These are phyloP conservation scores for Lactifluus pinguis DNA, from an alignment of 768 basidiomycete genomes.

Conservation along the genomic window DNA sequence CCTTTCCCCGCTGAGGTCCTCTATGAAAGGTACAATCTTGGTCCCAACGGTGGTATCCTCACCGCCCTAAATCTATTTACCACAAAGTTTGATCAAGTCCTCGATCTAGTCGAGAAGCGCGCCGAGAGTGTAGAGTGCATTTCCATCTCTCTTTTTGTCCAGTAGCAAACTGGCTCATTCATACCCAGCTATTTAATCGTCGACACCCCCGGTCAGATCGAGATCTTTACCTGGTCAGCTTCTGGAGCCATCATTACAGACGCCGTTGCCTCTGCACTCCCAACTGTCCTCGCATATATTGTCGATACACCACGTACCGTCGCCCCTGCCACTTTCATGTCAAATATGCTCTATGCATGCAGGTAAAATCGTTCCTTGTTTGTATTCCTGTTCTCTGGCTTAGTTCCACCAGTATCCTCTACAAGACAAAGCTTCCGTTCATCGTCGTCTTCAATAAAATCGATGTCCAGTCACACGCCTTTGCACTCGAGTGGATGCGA, in stretches of 20 bases:
- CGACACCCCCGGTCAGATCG: slow-evolving; percentile 98
- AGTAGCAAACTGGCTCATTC: not conserved
- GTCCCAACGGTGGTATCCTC: slow-evolving; percentile 95
- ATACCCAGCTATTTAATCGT: slow-evolving; percentile 75
- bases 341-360: slow-evolving; percentile 99
- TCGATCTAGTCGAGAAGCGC: slow-evolving; percentile 84
- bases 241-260: slow-evolving; percentile 99
- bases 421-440: slow-evolving; percentile 97
- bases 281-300: slow-evolving; percentile 92
- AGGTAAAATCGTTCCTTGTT: slow-evolving; percentile 41
- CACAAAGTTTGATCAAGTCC: slow-evolving; percentile 97
- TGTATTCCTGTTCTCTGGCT: not conserved
- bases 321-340: slow-evolving; percentile 97
- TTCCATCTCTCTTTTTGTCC: not conserved
- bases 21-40: slow-evolving; percentile 79
- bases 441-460: slow-evolving; percentile 99
- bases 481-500: slow-evolving; percentile 96
- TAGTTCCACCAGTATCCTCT: slow-evolving; percentile 60
- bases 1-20: slow-evolving; percentile 3
- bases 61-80: slow-evolving; percentile 97
- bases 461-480: slow-evolving; percentile 82
- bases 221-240: slow-evolving; percentile 99
- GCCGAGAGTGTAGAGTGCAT: slow-evolving; percentile 82
- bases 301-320: slow-evolving; percentile 95
- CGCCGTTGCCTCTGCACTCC: slow-evolving; percentile 86